A percentile compares a stretch with the other conserved stretches of the same genome.
phyloP scores from a whole-genome alignment of 371 early-diverging fungal species.

The Funneliformis caledonium region DNA sequence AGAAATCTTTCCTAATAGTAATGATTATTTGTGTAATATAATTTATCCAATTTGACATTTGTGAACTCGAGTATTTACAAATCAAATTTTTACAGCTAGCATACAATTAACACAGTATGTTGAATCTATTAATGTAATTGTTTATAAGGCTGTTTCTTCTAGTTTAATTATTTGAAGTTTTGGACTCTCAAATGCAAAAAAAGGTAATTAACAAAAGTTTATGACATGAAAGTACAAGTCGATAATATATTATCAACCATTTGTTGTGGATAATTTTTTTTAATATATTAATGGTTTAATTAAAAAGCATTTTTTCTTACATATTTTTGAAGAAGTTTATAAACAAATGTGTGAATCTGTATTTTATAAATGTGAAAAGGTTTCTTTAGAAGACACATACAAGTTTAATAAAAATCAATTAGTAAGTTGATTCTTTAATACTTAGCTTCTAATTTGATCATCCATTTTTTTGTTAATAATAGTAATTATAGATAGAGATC shows the following conservation, averaged over 20 bases:
- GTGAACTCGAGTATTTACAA: neutral
- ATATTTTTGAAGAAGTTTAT: neutral
- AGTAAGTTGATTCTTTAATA: neutral
- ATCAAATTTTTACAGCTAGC: neutral
- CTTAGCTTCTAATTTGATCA: too few relatives aligned
- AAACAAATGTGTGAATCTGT: neutral
- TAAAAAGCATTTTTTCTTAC: neutral
- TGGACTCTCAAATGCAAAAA: neutral
- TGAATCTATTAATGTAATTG: neutral
- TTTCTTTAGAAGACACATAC: neutral
- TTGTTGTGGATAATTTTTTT: neutral
- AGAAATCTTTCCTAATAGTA: neutral
- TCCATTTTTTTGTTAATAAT: too few relatives aligned
- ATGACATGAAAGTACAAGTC: neutral
- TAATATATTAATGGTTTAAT: neutral
- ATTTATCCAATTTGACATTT: neutral
- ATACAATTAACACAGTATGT: neutral
- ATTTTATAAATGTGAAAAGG: neutral
- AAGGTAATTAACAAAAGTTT: neutral
- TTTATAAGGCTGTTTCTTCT: neutral
- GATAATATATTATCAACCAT: neutral
- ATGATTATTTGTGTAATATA: neutral
- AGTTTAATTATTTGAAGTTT: neutral
- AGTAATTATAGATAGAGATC: too few relatives aligned
- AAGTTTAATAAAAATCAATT: neutral